Percentiles rank a stretch among this genome's conserved stretches.
phyloP scores from a whole-genome alignment of 2,329 filamentous ascomycete genomes.

The Colletotrichum sp. region DNA sequence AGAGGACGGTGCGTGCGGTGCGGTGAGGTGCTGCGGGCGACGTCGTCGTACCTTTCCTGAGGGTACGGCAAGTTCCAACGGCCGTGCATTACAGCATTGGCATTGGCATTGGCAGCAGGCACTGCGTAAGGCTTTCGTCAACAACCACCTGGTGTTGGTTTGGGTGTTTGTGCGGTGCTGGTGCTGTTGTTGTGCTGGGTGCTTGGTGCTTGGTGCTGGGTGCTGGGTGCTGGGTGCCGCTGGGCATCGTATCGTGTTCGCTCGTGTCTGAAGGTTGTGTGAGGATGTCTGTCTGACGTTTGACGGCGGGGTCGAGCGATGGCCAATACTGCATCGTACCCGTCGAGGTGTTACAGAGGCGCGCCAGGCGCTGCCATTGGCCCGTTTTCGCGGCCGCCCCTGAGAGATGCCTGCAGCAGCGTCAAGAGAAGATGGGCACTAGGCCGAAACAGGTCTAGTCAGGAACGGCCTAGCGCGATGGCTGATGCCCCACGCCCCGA shows the following conservation, averaged over 20 bases:
- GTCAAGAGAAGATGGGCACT: not conserved
- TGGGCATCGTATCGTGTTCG: not conserved
- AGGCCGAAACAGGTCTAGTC: not conserved
- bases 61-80: not conserved
- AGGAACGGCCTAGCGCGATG: conserved; percentile 1
- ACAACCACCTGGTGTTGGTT: not conserved
- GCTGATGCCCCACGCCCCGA: not conserved
- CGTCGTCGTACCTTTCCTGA: not conserved
- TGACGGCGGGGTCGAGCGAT: conserved; percentile 43
- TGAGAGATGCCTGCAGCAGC: not conserved
- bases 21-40: not conserved
- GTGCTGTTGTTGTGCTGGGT: not conserved
- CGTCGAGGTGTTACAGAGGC: conserved; percentile 39
- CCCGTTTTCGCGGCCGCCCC: conserved; percentile 13
- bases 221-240: not conserved
- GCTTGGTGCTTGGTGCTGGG: not conserved
- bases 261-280: conserved; percentile 22
- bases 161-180: not conserved
- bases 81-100: not conserved
- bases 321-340: conserved; percentile 30
- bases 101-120: not conserved
- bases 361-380: conserved; percentile 38
- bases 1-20: not conserved
- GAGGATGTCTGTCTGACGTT: conserved; percentile 35
- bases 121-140: not conserved